Conservation (phyloP, 2,329 filamentous ascomycete species). For the Fulvia fulva region DNA sequence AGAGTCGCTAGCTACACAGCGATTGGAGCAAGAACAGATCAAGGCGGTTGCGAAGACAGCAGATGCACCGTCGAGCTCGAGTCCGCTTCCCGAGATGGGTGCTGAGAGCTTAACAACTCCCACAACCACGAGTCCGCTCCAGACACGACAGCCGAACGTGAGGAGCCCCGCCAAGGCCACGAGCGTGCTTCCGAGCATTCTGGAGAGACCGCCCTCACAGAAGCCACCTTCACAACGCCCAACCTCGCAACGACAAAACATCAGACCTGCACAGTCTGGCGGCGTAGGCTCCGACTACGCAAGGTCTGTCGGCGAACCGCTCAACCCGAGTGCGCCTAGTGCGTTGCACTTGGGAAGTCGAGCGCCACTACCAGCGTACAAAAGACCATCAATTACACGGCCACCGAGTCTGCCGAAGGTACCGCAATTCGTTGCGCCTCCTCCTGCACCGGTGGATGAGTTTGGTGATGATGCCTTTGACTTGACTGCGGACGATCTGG, state of each 20-base stretch:
- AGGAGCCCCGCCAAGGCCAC: constrained; percentile 9
- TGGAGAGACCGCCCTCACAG: constrained; percentile 1
- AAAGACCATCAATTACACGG: constrained; percentile 28
- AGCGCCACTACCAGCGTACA: constrained; percentile 32
- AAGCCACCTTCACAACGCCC: neutral
- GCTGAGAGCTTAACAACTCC: constrained; percentile 12
- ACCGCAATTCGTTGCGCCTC: constrained; percentile 7
- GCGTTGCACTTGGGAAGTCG: constrained; percentile 31
- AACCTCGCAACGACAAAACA: constrained; percentile 1
- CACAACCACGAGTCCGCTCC: constrained; percentile 19
- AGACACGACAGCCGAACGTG: constrained; percentile 12
- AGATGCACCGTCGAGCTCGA: constrained; percentile 45
- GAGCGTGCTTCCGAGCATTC: neutral
- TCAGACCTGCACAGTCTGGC: constrained; percentile 17
- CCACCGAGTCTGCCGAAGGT: constrained; percentile 20
- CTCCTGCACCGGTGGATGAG: constrained; percentile 36
- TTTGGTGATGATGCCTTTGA: constrained; percentile 46
- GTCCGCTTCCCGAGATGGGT: constrained; percentile 40
- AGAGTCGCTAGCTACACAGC: constrained; percentile 40
- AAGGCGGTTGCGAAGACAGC: constrained; percentile 8
- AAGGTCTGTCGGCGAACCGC: constrained; percentile 16
- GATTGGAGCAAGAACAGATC: constrained; percentile 20
- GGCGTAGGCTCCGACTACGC: constrained; percentile 13
- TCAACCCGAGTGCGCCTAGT: constrained; percentile 20
- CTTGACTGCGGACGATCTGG: constrained; percentile 54